Evolutionary conservation across 1,139 yeast species (phyloP), one percentile per base, ranked within the genome.

Genomic region (Diutina rugosa): DNA sequence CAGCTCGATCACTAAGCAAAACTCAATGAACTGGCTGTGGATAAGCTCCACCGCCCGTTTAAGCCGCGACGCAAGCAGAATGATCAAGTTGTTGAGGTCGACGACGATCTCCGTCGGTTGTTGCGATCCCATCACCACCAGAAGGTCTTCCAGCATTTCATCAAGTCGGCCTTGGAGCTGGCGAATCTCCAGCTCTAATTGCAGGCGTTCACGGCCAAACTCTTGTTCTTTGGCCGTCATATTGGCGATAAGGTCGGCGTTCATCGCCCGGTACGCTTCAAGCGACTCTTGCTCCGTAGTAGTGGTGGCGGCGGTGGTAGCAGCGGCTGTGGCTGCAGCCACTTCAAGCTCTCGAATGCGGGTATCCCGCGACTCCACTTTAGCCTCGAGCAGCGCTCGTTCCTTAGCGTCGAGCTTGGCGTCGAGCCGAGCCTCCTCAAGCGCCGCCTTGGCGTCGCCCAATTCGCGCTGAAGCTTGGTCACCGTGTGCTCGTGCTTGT

Each of bases 1-100:
- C 1, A 87, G 78, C 64, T 89, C 96, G 56, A 91, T 72, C 2
- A 87, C 72, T 56, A 79, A 73, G 62, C 88, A 82, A 56, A 80
- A 76, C 48, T 84, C 79, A 28, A 70, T 60, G 57, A 76, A 70
- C 55, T 65, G 69, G 10, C 67, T 67, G 59, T 65, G 70, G 55
- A 67, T 65, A 28, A 61, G 59, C 5, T 62, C 63, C 4, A 66
- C 58, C 6, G 73, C 63, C 28, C 56, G 56, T 52, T 63, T 64
- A 2, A 72, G 56, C 46, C 62, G 63, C 8, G 53, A 46, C 48
- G 70, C 61, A 38, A 74, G 63, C 3, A 58, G 59, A 8, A 58
- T 57, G 1, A 72, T 63, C 0, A 69, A 60, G 2, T 57, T 56
- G 56, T 68, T 70, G 51, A 77, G 65, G 35, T 69, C 68, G 10